Conservation (phyloP, 192 early-diverging fungal genomes). For the Phlyctochytrium arcticum region DNA sequence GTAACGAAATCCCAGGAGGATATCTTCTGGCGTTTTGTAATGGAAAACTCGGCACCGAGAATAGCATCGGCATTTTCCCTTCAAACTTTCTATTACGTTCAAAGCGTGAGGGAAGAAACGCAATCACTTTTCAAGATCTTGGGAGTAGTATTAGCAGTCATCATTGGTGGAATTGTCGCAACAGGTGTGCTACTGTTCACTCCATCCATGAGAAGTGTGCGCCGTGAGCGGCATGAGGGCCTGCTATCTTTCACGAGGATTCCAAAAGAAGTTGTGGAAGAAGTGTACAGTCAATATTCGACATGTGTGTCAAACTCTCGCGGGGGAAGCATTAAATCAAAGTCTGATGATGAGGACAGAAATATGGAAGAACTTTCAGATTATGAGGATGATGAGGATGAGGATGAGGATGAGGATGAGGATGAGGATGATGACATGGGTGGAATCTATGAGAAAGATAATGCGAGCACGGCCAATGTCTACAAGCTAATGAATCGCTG, state of each 20-base stretch:
- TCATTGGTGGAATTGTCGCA: neutral
- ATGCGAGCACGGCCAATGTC: neutral
- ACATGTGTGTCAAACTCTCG: neutral
- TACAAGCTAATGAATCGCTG: slow-evolving; percentile 2
- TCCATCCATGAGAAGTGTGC: slow-evolving; percentile 8
- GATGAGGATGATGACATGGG: neutral
- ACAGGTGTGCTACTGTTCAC: slow-evolving; percentile 6
- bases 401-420: neutral
- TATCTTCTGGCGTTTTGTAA: too few species aligned
- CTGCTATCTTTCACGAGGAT: slow-evolving; percentile 13
- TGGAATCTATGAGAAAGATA: neutral
- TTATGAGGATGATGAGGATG: neutral
- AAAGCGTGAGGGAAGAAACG: neutral
- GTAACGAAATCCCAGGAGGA: too few species aligned
- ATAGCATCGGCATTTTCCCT: neutral
- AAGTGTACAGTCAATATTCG: neutral
- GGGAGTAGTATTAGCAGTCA: neutral
- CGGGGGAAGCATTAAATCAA: neutral
- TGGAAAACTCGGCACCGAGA: too few species aligned
- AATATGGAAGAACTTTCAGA: neutral
- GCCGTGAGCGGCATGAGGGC: neutral
- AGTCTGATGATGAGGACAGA: neutral
- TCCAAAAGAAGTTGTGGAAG: slow-evolving; percentile 6
- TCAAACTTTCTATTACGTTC: neutral
- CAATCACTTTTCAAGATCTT: neutral